Conservation (phyloP, 305 asterid species). For the Coffea humblotiana region DNA sequence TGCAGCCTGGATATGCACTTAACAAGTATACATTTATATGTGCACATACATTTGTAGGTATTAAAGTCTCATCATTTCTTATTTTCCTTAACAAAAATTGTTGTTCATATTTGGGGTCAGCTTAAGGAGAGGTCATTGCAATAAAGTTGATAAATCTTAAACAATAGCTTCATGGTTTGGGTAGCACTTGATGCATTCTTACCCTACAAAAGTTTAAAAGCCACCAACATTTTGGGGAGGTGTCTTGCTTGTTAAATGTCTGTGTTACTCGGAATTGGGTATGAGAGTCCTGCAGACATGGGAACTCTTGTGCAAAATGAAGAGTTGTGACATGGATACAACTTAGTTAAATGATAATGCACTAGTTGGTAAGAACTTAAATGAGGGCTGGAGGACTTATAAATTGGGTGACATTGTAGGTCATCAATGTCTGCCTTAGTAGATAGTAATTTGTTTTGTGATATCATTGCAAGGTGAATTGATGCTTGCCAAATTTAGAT, state of each 20-base stretch:
- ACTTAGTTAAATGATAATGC: neutral
- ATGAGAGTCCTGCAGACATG: no score
- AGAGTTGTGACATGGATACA: no score
- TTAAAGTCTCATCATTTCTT: neutral
- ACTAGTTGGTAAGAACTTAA: neutral
- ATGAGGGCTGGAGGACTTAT: neutral
- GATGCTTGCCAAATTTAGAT: neutral
- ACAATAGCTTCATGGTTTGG: neutral
- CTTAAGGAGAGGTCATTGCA: neutral
- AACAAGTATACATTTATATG: neutral
- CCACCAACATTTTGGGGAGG: neutral
- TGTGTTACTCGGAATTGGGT: no score
- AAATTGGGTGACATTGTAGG: neutral
- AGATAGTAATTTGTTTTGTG: neutral
- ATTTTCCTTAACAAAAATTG: neutral
- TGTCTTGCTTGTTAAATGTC: neutral
- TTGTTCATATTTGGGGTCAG: neutral
- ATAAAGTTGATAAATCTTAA: neutral
- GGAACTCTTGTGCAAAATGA: no score
- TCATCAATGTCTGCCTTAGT: neutral
- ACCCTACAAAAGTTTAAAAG: neutral
- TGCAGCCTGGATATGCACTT: slow-evolving; percentile 5
- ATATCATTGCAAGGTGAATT: neutral
- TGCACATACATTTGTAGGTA: neutral
- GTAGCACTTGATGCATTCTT: neutral